phyloP scores from a whole-genome alignment of 2,329 filamentous ascomycete genomes.

The Tolypocladium tundrense region DNA sequence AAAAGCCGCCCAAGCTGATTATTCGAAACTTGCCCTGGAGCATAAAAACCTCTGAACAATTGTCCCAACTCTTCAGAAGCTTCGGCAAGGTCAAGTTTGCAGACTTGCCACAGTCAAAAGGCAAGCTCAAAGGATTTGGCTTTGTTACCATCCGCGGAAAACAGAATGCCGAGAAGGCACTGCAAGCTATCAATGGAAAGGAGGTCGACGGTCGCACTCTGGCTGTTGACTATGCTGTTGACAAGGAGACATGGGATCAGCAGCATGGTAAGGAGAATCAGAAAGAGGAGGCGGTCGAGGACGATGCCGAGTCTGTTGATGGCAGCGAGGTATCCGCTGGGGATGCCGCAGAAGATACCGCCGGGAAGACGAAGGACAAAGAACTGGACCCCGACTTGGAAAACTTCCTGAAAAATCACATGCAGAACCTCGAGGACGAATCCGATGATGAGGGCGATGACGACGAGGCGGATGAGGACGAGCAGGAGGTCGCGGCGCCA shows the following conservation, averaged over 20 bases:
- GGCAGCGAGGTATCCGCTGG: conserved; percentile 18
- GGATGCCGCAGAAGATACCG: conserved; percentile 16
- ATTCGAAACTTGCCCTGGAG: conserved; percentile 94
- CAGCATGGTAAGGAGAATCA: conserved; percentile 33
- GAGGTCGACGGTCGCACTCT: conserved; percentile 77
- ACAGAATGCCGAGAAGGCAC: conserved; percentile 84
- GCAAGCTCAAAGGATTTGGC: conserved; percentile 76
- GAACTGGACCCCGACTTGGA: conserved; percentile 34
- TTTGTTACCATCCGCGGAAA: conserved; percentile 81
- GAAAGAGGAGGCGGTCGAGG: conserved; percentile 24
- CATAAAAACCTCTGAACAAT: conserved; percentile 75
- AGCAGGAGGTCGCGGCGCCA: conserved; percentile 26
- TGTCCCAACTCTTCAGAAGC: conserved; percentile 69
- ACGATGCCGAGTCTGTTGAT: conserved; percentile 19
- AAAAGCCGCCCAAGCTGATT: conserved; percentile 66
- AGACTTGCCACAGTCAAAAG: conserved; percentile 70
- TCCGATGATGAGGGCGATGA: conserved; percentile 39
- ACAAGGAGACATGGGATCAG: conserved; percentile 76
- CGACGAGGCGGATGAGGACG: conserved; percentile 28
- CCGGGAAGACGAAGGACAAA: conserved; percentile 28
- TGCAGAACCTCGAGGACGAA: conserved; percentile 48
- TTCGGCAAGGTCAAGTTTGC: conserved; percentile 88
- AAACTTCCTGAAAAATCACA: conserved; percentile 48
- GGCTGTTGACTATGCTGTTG: conserved; percentile 94
- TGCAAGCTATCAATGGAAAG: conserved; percentile 80